Conservation (phyloP, 257 asterid genomes). For the Cinchona pubescens region DNA sequence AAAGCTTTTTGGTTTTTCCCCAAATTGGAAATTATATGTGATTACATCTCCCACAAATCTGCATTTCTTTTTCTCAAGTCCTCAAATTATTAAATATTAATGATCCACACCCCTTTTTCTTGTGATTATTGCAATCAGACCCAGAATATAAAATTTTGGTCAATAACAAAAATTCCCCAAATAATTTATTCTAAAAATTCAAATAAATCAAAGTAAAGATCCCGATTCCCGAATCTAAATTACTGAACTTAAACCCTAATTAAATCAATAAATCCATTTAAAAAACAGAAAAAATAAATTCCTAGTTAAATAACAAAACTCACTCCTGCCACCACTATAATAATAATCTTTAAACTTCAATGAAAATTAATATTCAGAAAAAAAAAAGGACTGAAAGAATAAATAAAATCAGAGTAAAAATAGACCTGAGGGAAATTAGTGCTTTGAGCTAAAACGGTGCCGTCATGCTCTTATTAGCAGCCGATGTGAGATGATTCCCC, state of each 20-base stretch:
- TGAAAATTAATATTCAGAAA: neutral
- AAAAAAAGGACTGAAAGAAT: neutral
- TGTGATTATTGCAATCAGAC: neutral
- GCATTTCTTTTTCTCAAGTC: neutral
- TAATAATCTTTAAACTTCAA: neutral
- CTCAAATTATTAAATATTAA: neutral
- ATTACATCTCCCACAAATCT: neutral
- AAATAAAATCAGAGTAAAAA: neutral
- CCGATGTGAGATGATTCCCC: slow-evolving; percentile 34
- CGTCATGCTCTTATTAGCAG: slow-evolving; percentile 37
- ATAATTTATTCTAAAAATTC: neutral
- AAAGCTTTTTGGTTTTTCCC: neutral
- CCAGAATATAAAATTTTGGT: neutral
- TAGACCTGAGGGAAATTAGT: slow-evolving; percentile 34
- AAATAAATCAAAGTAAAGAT: neutral
- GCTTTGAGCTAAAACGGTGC: slow-evolving; percentile 34
- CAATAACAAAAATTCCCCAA: too few relatives aligned
- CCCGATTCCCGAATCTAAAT: neutral
- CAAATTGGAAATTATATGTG: neutral
- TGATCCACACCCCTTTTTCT: too few relatives aligned
- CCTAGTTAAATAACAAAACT: neutral
- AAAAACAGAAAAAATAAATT: neutral
- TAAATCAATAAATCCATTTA: neutral
- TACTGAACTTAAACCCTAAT: neutral
- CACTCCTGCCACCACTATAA: neutral